Base-by-base conservation (phyloP, 768 basidiomycete genomes). In the Trametes punicea region DNA sequence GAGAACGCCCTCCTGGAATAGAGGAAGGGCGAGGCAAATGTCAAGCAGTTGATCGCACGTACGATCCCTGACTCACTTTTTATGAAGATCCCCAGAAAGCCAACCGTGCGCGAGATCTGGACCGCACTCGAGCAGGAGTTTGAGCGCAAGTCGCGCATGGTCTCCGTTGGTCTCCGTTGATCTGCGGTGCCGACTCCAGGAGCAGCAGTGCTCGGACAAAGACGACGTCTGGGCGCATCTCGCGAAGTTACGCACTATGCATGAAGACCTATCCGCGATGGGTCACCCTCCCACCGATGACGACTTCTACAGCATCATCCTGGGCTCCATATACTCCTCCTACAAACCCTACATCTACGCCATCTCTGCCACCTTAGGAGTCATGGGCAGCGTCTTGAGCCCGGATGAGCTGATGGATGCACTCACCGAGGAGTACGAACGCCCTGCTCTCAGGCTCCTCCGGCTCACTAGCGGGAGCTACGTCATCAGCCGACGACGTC, bases 51-150 rank as follows among this genome's bases (percentile, higher is more conserved):
- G 27, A 68, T 74, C 33, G 67, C 69, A 13, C 61, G 60, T 18
- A 69, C 67, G 21, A 71, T 73, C n/a, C 70, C 69, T n/a, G 70
- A 73, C 62, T 70, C 69, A 45, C 58, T 73, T 6, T 71, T 72
- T 52, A 70, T 71, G 59, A 68, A 69, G 41, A 60, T 73, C 46
- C 59, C 60, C 25, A 36, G 44, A 31, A 55, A 67, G 29, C 23
- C 40, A 9, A 67, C 63, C 1, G 68, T 67, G 18, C 34, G 26
- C 38, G 53, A 63, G 27, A 65, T 71, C 51, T 74, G 72, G 72
- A 45, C 56, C 6, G 64, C 64, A 2, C 46, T 74, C 11, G 48
- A 57, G 18, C 48, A 36, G 4, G 62, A 69, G 38, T 69, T 68
- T 57, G 60, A 72, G 57, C 63, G 60, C 13, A 63, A 63, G 45